phyloP scores from a whole-genome alignment of 345 rosid species.

The Brassica cretica region DNA sequence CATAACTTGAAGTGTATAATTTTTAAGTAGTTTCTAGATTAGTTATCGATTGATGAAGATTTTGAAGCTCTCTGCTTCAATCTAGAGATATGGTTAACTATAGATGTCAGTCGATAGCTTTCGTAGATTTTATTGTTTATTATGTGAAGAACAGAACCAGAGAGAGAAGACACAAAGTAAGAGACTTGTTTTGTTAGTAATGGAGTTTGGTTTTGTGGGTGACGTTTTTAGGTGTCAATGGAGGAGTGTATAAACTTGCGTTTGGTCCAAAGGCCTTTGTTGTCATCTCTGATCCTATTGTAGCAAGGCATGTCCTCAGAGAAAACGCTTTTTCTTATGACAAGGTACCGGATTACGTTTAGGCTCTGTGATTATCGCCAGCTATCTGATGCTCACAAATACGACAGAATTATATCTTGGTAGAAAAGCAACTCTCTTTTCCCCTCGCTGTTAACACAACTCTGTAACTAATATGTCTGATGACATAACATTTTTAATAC shows the following conservation, averaged over 20 bases:
- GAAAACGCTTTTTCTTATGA: conserved; percentile 90
- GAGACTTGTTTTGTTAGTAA: background rate
- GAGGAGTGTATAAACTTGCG: conserved; percentile 91
- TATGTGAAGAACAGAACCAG: conserved; percentile 12
- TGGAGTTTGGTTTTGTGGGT: conserved; percentile 16
- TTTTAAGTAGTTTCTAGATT: background rate
- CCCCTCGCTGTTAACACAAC: no score
- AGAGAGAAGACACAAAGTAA: no score
- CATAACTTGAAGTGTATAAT: no score
- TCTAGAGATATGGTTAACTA: conserved; percentile 3
- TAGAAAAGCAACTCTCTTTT: conserved; percentile 15
- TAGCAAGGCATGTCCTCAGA: conserved; percentile 79
- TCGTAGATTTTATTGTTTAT: background rate
- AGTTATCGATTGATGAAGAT: conserved; percentile 4
- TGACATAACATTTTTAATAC: no score
- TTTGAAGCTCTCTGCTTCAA: background rate
- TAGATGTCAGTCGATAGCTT: background rate
- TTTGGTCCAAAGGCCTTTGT: conserved; percentile 98
- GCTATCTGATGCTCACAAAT: conserved; percentile 52
- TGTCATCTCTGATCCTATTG: conserved; percentile 89
- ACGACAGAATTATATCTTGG: conserved; percentile 88
- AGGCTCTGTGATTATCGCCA: conserved; percentile 79
- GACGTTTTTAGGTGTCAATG: conserved; percentile 61
- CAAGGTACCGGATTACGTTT: conserved; percentile 67
- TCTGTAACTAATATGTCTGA: no score